phyloP scores from a whole-genome alignment of 1,284 basidiomycete genomes.

The Coniferiporia sulphurascens region DNA sequence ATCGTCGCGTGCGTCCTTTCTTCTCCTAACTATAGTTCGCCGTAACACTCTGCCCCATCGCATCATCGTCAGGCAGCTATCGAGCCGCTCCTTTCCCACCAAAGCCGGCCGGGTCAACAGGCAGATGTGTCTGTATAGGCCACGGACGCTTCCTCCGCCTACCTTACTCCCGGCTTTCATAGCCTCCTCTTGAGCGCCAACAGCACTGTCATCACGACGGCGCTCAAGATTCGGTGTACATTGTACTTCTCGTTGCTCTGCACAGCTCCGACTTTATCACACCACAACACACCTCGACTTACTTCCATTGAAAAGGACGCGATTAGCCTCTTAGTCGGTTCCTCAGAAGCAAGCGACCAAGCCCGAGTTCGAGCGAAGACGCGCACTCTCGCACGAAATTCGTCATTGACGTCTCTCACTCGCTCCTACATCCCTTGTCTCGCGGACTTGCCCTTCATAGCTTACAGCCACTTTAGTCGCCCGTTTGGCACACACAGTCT shows the following conservation, averaged over 20 bases:
- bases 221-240: constrained; percentile 7
- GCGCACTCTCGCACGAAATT: constrained; percentile 2
- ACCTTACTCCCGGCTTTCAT: not conserved
- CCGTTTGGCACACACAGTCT: not conserved
- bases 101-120: constrained; percentile 5
- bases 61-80: constrained; percentile 16
- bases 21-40: not conserved
- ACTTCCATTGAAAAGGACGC: constrained; percentile 15
- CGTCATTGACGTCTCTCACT: not conserved
- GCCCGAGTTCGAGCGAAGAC: not conserved
- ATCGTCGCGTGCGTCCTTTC: not conserved
- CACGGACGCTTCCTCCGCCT: constrained; percentile 1
- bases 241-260: constrained; percentile 14
- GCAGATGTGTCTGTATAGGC: constrained; percentile 1
- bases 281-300: not conserved
- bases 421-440: not conserved
- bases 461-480: not conserved
- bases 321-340: constrained; percentile 9
- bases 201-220: constrained; percentile 8
- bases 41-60: constrained; percentile 9
- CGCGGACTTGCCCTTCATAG: not conserved
- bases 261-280: constrained; percentile 12
- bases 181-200: constrained; percentile 3
- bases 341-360: constrained; percentile 9
- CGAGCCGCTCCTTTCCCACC: constrained; percentile 1